Percentiles rank a stretch among this genome's conserved stretches.
These are phyloP conservation scores for Sutorius australiensis DNA, from an alignment of 768 basidiomycete genomes.

Conservation along the genomic window DNA sequence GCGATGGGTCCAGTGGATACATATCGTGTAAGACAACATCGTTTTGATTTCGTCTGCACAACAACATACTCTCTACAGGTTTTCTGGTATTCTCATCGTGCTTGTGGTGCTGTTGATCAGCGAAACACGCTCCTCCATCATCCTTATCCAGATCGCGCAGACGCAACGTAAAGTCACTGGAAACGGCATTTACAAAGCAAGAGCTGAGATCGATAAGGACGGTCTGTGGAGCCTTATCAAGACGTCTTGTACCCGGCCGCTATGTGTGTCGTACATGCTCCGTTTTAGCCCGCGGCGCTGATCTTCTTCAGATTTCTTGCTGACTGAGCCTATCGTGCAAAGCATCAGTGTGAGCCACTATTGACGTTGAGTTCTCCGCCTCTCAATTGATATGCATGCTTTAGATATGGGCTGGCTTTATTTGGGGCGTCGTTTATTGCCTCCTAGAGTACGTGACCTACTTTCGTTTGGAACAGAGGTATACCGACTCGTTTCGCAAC, in stretches of 20 bases:
- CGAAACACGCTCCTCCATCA: slow-evolving; percentile 71
- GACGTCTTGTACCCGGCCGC: slow-evolving; percentile 63
- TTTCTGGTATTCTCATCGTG: slow-evolving; percentile 48
- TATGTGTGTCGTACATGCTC: slow-evolving; percentile 45
- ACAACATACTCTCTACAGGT: slow-evolving; percentile 33
- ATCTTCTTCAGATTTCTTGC: slow-evolving; percentile 19
- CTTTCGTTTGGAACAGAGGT: not conserved
- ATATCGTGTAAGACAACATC: slow-evolving; percentile 45
- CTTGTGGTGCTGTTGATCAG: slow-evolving; percentile 52
- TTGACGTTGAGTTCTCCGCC: not conserved
- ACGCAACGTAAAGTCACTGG: slow-evolving; percentile 64
- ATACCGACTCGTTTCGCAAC: not conserved
- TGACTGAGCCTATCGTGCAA: slow-evolving; percentile 63
- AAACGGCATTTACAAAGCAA: slow-evolving; percentile 53
- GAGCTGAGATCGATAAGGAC: slow-evolving; percentile 57
- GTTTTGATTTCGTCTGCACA: not conserved
- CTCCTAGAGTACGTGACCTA: slow-evolving; percentile 47
- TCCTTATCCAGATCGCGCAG: slow-evolving; percentile 64
- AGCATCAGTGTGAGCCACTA: slow-evolving; percentile 57
- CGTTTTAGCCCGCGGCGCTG: not conserved
- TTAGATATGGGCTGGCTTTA: slow-evolving; percentile 64
- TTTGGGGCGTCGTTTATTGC: slow-evolving; percentile 72
- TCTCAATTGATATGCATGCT: not conserved
- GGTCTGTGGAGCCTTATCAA: slow-evolving; percentile 55
- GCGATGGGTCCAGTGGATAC: slow-evolving; percentile 84